Base-by-base conservation (phyloP, 768 basidiomycete genomes). In the Candolleomyces efflorescens region DNA sequence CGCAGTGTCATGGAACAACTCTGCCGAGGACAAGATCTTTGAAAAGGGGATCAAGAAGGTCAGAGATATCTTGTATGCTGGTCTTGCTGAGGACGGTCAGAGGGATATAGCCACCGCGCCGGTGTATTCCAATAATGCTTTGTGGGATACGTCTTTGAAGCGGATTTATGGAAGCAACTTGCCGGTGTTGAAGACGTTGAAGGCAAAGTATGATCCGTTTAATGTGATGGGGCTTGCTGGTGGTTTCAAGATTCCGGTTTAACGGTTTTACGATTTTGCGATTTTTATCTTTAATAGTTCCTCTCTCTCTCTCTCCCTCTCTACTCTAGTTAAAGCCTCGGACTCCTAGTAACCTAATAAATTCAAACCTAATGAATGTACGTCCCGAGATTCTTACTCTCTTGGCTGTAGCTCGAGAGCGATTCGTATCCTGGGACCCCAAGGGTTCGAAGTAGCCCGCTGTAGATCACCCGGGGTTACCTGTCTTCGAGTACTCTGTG, bases 171-270 rank as follows among this genome's bases (percentile, higher is more conserved):
- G 83, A 2, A 62, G 48, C 3, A 82, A 85, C 57, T 49, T 88
- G 2, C 65, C 65, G 12, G 67, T 46, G 51, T 63, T 87, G 58
- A 59, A 65, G 54, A 60, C 51, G 15, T 66, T 86, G 17, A 82
- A 80, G 64, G 63, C 60, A 58, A 54, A 49, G 24, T 73, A 82
- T 53, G 87, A 89, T 67, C 86, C 86, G 0, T 52, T 69, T 7
- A 76, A 82, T 62, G 75, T 87, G 39, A 89, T 89, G 85, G 78
- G 76, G 15, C 77, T 86, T n/a, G 76, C 86, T 20, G 86, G 86
- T 6, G 87, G 86, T 5, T 87, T 78, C 68, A 87, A 85, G 68
- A 70, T 83, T 11, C 38, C 36, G 24, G 15, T 48, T 13, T 48
- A 24, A 44, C 13, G 24, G 5, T 43, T 20, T 3, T 43, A 43